Evolutionary conservation across 1,284 basidiomycete species (phyloP).

Genomic region (Cutaneotrichosporon spelunceum): DNA sequence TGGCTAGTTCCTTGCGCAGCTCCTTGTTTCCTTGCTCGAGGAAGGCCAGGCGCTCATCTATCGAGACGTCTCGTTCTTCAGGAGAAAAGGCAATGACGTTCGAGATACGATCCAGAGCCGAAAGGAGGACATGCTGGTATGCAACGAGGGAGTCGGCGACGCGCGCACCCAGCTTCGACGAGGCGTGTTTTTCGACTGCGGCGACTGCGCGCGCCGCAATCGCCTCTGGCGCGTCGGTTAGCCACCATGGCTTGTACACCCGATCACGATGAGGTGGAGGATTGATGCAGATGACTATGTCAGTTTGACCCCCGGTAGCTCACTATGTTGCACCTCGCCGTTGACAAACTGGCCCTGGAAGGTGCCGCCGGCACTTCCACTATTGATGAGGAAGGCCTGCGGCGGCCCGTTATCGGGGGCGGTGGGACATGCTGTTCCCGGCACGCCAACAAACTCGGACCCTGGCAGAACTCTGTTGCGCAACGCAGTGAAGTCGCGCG

Average conservation of each 20-base stretch:
- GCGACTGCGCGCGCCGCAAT: slow-evolving; percentile 34
- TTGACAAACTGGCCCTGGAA: slow-evolving; percentile 52
- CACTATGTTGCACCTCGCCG: slow-evolving; percentile 53
- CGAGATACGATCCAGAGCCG: slow-evolving; percentile 18
- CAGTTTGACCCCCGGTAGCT: slow-evolving; percentile 17
- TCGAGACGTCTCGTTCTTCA: not conserved
- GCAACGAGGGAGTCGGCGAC: slow-evolving; percentile 48
- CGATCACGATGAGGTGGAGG: slow-evolving; percentile 39
- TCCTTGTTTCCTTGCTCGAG: slow-evolving; percentile 1
- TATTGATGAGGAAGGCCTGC: slow-evolving; percentile 48
- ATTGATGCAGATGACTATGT: slow-evolving; percentile 51
- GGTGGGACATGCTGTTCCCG: slow-evolving; percentile 44
- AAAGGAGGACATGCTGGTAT: slow-evolving; percentile 49
- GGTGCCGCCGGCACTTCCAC: slow-evolving; percentile 42
- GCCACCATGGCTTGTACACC: slow-evolving; percentile 46
- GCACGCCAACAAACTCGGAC: slow-evolving; percentile 42
- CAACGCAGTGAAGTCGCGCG: slow-evolving; percentile 46
- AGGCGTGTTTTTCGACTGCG: slow-evolving; percentile 11
- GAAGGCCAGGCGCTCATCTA: not conserved
- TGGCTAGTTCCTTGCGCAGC: slow-evolving; percentile 9
- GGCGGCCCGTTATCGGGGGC: slow-evolving; percentile 49
- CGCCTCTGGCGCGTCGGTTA: slow-evolving; percentile 46
- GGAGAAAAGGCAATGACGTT: not conserved
- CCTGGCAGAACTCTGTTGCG: slow-evolving; percentile 39
- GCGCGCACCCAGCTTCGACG: slow-evolving; percentile 32